Base-by-base conservation (phyloP, 495 filamentous ascomycete genomes). In the Trichocladium antarcticum region DNA sequence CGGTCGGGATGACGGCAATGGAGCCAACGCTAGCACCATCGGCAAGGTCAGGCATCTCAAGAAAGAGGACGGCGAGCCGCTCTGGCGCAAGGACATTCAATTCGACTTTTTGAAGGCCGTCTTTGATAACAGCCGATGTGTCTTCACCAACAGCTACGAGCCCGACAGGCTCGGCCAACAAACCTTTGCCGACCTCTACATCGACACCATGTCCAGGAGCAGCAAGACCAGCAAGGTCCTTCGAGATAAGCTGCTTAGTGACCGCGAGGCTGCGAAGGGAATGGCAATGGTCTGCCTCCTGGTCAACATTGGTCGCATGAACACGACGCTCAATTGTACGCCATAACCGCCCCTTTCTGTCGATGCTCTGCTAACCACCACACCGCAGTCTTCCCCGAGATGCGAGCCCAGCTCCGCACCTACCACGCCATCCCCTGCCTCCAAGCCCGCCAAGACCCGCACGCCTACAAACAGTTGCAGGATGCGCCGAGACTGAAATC, bases 221-320 rank as follows among this genome's bases (percentile, higher is more conserved):
- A 96, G 87, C 75, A 98, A 98, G 73, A 96, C 89, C 24, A 97
- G 92, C 69, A 96, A 97, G 68, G 93, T 98, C 50, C 74, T 98
- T 43, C 85, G 93, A 61, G 92, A 98, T 57, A 98, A 98, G 73
- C 77, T 98, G 55, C 80, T 95, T 58, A 90, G 80, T 58, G 92
- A 97, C 63, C 83, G 87, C 57, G 80, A 84, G 47, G 88, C 87
- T 37, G 92, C 93, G 24, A 84, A 94, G 62, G 87, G 85, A 60
- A 98, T 98, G 93, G 92, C 92, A 8, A 98, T 98, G 92, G 88
- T 98, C 49, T 98, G 92, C 71, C 69, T 98, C 59, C 70, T 98
- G 60, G 92, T 98, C 58, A 98, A 98, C 63, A 83, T 98, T 53
- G 92, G 92, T 37, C 76, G 92, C 50, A 98, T 98, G 93, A 98